Base-by-base conservation (phyloP, 2,329 filamentous ascomycete genomes). In the Aspergillus carbonarius region DNA sequence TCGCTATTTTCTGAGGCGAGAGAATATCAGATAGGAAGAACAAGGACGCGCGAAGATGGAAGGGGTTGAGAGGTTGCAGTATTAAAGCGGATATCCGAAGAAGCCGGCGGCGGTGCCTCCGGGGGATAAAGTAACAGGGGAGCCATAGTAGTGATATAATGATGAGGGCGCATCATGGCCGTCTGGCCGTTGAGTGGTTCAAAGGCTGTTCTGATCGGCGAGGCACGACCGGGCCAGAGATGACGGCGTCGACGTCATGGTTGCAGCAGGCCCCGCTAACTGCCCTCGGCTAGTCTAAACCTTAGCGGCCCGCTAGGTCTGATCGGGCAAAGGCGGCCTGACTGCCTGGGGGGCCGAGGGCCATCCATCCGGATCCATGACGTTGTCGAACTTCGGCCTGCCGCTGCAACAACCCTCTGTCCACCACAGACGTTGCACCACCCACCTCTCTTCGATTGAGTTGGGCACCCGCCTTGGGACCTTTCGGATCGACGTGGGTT, bases 201-300 rank as follows among this genome's bases (percentile, higher is more conserved):
- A 52, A 18, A 23, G 39, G 35, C 17, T 37, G 42, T 52, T 17
- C 47, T 54, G 54, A 58, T 55, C 52, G 59, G 60, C 35, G 46
- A 44, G 57, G 55, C 12, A 34, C 17, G 30, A 46, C 34, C 35
- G 27, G 20, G 17, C 27, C 23, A 27, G 49, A 27, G 49, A 51
- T 55, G 58, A 60, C 55, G 63, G 69, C 72, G 67, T 70, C 68
- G 65, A 73, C 71, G 72, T 74, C 72, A 74, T 74, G 50, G 59
- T 68, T 68, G 64, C 61, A 65, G 60, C n/a, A 51, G 51, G 55
- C 59, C 58, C 55, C 57, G 58, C 67, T 68, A 66, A 57, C 68
- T 57, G 51, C 32, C 60, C 50, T 53, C 49, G 66, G 53, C 60
- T 72, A 70, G 70, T 52, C 30, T 40, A 7, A 48, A 64, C 61